Evolutionary conservation across 495 filamentous ascomycete genomes (phyloP), one percentile per base, ranked within the genome.

Genomic region (Penicillium lagena): DNA sequence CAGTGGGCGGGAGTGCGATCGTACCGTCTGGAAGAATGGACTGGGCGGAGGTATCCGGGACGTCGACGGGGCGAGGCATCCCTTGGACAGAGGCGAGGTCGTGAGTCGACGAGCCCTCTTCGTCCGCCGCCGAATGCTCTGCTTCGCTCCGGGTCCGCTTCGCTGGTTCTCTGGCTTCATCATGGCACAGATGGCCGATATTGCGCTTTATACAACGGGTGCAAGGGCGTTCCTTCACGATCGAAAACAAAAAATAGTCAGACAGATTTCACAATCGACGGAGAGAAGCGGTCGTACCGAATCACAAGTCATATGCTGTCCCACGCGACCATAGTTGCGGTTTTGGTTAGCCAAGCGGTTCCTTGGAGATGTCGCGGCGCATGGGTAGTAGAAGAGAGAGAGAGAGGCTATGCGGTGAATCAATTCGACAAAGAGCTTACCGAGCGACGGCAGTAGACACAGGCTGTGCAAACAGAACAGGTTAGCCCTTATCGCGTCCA

Each of bases 261-360:
- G 22, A 43, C 45, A 54, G 37, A 55, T 57, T 56, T 50, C 54
- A 57, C 55, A 51, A 53, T 45, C 45, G 40, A 52, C 42, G 46
- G 39, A 55, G 15, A 45, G 46, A 48, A n/a, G 62, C 67, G 58
- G 68, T 82, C 88, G 79, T 91, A 95, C 90, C 75, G 90, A 86
- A 80, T 98, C 94, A 79, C 93, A 98, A 65, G 94, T 97, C 93
- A 98, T 98, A 84, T 98, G 93, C 87, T 95, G 71, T 71, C 69
- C 64, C 59, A 68, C 66, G 51, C 54, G 63, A 67, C 53, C 56
- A 65, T 62, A 55, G 47, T 15, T 38, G 22, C 22, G 22, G 22
- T 45, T 56, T 50, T 40, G 46, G 63, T 72, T 61, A 72, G 66
- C 63, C 29, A 47, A 30, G 39, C 5, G n/a, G 32, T 34, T 34